phyloP scores from a whole-genome alignment of 345 rosid species.

The Aquilaria malaccensis region DNA sequence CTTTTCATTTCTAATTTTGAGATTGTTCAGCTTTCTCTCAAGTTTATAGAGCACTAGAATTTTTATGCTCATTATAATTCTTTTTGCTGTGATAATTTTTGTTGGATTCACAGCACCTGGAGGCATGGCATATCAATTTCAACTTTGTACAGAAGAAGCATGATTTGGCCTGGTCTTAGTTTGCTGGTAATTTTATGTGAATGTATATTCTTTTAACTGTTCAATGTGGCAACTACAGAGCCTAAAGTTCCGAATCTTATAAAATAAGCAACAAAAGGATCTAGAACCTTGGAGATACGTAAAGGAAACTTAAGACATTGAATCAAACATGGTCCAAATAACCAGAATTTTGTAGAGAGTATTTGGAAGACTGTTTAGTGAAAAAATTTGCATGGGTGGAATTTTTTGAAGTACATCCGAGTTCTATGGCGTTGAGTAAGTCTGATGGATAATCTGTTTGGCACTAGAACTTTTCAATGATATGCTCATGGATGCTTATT shows the following conservation, averaged over 20 bases:
- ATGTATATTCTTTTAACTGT: background rate
- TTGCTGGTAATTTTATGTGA: conserved; percentile 50
- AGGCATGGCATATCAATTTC: conserved; percentile 94
- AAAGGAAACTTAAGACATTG: no score
- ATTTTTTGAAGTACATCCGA: no score
- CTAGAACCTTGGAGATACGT: no score
- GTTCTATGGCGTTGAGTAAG: no score
- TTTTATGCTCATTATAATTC: background rate
- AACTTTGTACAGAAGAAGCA: conserved; percentile 87
- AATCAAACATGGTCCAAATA: no score
- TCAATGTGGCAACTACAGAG: background rate
- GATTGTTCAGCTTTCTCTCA: background rate
- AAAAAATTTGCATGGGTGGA: no score
- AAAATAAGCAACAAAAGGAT: background rate
- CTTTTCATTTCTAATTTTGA: background rate
- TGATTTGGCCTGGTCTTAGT: conserved; percentile 92
- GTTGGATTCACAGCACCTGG: conserved; percentile 65
- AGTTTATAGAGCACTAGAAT: no score
- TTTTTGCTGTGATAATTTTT: conserved; percentile 7
- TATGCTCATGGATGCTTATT: no score
- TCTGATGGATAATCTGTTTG: no score
- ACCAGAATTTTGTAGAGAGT: no score
- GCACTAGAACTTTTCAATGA: no score
- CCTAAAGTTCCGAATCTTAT: background rate
- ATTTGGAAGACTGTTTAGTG: no score